Evolutionary conservation across 768 basidiomycete genomes (phyloP).

Genomic region (Tremella mesenterica): DNA sequence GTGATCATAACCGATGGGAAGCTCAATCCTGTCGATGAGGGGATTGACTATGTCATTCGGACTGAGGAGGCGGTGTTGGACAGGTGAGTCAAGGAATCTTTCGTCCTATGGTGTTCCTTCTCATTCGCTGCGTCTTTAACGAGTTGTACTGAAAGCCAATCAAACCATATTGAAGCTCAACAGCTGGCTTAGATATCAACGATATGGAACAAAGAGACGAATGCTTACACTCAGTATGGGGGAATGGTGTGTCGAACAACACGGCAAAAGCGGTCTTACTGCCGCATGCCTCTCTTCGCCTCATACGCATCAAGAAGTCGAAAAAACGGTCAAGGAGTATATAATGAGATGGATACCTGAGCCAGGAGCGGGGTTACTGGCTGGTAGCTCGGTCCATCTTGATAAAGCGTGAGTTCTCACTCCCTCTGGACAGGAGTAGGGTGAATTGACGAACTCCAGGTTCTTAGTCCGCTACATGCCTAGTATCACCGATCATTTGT

Average conservation of each 20-base stretch:
- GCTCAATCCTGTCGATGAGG: conserved; percentile 68
- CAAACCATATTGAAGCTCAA: no score
- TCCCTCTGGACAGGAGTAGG: background rate
- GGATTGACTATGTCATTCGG: conserved; percentile 64
- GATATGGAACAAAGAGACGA: no score
- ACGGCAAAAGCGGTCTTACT: conserved; percentile 75
- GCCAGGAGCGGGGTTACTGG: conserved; percentile 43
- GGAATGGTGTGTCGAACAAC: conserved; percentile 76
- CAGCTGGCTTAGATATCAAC: no score
- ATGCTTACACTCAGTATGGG: conserved; percentile 57
- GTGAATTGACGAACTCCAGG: conserved; percentile 11
- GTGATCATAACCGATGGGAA: conserved; percentile 83
- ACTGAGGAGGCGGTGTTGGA: conserved; percentile 65
- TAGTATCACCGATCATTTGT: conserved; percentile 56
- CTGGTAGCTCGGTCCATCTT: conserved; percentile 78
- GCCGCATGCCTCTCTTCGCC: conserved; percentile 66
- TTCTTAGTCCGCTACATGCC: conserved; percentile 63
- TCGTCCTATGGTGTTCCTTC: background rate
- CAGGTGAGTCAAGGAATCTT: conserved; percentile 47
- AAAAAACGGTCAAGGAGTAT: conserved; percentile 59
- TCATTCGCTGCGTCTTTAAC: background rate
- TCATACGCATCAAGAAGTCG: conserved; percentile 56
- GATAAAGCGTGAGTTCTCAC: conserved; percentile 49
- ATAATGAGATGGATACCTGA: conserved; percentile 76
- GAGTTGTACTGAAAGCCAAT: background rate